A percentile compares a stretch with the other conserved stretches of the same genome.
Evolutionary conservation across 202 grass and related monocot species (phyloP).

Genomic region (Panicum hallii): DNA sequence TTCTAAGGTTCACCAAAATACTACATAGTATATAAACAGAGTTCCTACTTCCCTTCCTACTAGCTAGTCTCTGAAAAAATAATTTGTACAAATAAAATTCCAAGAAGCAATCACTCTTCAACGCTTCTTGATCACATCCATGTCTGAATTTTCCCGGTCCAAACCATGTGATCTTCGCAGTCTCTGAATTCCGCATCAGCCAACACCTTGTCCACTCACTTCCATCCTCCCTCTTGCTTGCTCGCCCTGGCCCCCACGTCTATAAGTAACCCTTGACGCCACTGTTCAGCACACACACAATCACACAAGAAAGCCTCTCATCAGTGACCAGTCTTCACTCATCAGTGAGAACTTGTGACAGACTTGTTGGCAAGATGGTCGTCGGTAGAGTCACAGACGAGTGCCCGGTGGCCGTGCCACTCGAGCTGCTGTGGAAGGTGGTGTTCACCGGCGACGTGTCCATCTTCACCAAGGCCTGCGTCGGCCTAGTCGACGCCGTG

Average conservation of each 20-base stretch:
- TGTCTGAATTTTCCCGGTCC: slow-evolving; percentile 2
- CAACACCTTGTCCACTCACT: too few species aligned
- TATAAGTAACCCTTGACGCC: background rate
- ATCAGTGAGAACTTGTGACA: background rate
- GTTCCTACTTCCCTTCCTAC: too few species aligned
- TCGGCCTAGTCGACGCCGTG: background rate
- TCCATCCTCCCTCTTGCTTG: background rate
- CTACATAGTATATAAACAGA: too few species aligned
- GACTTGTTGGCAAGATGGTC: slow-evolving; percentile 10
- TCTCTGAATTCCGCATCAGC: background rate
- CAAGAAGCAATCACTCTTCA: too few species aligned
- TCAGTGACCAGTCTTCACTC: too few species aligned
- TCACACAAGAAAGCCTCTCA: background rate
- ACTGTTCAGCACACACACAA: too few species aligned
- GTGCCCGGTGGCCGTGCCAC: slow-evolving; percentile 13
- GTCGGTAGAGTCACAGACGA: slow-evolving; percentile 22
- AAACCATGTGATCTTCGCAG: slow-evolving; percentile 23
- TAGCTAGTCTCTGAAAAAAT: too few species aligned
- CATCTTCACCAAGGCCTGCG: background rate
- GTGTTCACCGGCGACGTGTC: background rate
- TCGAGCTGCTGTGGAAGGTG: background rate
- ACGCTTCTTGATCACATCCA: background rate
- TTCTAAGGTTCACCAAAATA: too few species aligned
- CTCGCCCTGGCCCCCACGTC: background rate
- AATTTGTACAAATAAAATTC: too few species aligned